Conservation (phyloP, 108 stramenopile genomes). For the Ochromonas danica region DNA sequence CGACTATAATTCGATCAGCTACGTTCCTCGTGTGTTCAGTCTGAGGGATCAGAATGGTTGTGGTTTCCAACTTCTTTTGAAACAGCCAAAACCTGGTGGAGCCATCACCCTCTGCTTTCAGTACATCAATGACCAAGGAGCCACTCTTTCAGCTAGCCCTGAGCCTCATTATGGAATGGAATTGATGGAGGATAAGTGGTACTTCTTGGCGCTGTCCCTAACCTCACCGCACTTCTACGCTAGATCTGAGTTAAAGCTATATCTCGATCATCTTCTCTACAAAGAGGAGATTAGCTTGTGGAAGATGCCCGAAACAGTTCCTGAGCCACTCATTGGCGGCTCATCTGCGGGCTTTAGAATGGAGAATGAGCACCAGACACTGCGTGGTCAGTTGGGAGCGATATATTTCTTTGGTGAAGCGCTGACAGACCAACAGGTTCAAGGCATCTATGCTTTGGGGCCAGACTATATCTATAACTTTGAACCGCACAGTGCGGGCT, state of each 20-base stretch:
- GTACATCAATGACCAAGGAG: neutral
- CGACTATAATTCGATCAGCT: neutral
- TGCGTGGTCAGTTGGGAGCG: slow-evolving; percentile 48
- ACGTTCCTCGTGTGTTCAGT: neutral
- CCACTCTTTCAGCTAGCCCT: neutral
- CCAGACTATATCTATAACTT: slow-evolving; percentile 48
- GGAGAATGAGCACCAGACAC: neutral
- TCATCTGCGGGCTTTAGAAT: neutral
- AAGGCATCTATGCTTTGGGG: slow-evolving; percentile 43
- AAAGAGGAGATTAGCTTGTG: neutral
- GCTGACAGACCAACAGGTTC: slow-evolving; percentile 35
- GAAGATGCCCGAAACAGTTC: neutral
- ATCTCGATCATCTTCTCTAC: neutral
- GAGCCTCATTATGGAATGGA: neutral
- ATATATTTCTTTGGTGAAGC: slow-evolving; percentile 49
- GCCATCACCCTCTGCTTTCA: neutral
- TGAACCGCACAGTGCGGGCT: slow-evolving; percentile 40
- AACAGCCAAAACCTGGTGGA: neutral
- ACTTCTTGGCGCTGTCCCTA: neutral
- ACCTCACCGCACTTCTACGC: neutral
- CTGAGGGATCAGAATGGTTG: neutral
- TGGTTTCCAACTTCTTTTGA: slow-evolving; percentile 5
- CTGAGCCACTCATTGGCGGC: neutral
- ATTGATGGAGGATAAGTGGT: slow-evolving; percentile 5
- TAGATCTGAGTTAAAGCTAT: neutral